phyloP scores from a whole-genome alignment of 257 asterid species.

The Perilla frutescens region DNA sequence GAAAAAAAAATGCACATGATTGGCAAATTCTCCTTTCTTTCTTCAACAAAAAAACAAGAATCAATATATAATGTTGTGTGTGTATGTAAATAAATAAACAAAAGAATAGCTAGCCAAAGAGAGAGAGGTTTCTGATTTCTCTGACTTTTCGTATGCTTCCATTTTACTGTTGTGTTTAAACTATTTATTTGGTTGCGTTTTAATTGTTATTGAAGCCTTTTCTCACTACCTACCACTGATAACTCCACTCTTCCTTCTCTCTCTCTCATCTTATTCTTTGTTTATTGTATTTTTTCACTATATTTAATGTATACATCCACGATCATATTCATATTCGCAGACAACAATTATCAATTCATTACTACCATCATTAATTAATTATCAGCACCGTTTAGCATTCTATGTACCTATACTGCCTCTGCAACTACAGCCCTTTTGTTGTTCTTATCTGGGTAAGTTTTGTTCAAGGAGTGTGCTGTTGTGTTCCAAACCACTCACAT shows the following conservation, averaged over 20 bases:
- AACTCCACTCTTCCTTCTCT: slow-evolving; percentile 63
- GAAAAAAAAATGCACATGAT: neutral
- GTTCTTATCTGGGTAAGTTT: slow-evolving; percentile 50
- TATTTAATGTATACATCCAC: slow-evolving; percentile 27
- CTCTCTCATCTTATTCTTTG: slow-evolving; percentile 42
- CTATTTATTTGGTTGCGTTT: slow-evolving; percentile 5
- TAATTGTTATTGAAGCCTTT: slow-evolving; percentile 53
- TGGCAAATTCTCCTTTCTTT: neutral
- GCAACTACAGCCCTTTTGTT: slow-evolving; percentile 53
- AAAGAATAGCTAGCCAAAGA: slow-evolving; percentile 42
- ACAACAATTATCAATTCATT: slow-evolving; percentile 46
- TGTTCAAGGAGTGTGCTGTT: slow-evolving; percentile 21
- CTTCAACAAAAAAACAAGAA: neutral
- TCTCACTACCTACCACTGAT: slow-evolving; percentile 76
- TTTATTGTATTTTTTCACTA: slow-evolving; percentile 18
- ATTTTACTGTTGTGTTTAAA: slow-evolving; percentile 51
- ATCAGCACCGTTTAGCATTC: slow-evolving; percentile 42
- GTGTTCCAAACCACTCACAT: slow-evolving; percentile 35
- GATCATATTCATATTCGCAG: slow-evolving; percentile 41
- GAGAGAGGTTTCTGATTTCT: neutral
- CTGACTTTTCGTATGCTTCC: slow-evolving; percentile 59
- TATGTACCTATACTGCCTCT: slow-evolving; percentile 53
- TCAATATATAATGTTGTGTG: slow-evolving; percentile 2
- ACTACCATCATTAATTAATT: slow-evolving; percentile 41
- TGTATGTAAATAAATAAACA: slow-evolving; percentile 7